phyloP scores from a whole-genome alignment of 805 yeast species.

The Danielia oregonensis region DNA sequence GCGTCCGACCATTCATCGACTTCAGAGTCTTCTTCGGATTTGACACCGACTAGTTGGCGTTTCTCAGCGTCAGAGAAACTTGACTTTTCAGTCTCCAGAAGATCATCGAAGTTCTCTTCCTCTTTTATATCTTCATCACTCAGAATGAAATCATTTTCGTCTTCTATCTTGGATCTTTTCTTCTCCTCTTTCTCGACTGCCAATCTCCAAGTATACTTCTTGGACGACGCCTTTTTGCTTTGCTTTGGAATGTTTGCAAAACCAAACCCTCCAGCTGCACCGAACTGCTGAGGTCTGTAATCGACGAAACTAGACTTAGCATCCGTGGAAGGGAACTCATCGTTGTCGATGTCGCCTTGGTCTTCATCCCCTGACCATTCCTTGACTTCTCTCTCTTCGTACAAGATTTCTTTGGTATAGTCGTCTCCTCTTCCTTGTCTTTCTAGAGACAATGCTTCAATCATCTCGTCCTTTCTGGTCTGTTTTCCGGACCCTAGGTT shows the following conservation, averaged over 20 bases:
- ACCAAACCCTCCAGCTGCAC: conserved; percentile 71
- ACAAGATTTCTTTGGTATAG: conserved; percentile 55
- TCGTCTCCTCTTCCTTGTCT: conserved; percentile 68
- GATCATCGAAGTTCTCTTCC: conserved; percentile 1
- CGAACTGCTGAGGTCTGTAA: conserved; percentile 58
- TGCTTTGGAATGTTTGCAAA: conserved; percentile 54
- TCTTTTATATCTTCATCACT: conserved; percentile 27
- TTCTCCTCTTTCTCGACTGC: conserved; percentile 36
- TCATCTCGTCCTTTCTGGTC: conserved; percentile 64
- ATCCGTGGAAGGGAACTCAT: conserved; percentile 17
- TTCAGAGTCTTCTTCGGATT: conserved; percentile 14
- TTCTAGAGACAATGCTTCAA: conserved; percentile 74
- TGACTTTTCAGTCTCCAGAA: not conserved
- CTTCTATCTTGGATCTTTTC: conserved; percentile 45
- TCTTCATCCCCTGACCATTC: conserved; percentile 46
- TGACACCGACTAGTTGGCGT: conserved; percentile 11
- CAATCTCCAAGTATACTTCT: conserved; percentile 69
- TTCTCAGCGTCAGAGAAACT: not conserved
- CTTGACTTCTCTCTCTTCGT: conserved; percentile 62
- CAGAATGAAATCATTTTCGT: conserved; percentile 56
- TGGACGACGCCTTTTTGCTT: conserved; percentile 28
- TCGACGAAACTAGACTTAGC: conserved; percentile 54
- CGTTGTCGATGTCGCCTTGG: conserved; percentile 4
- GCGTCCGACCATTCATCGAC: no score
- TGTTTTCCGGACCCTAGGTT: conserved; percentile 70